A percentile compares a stretch with the other conserved stretches of the same genome.
phyloP scores from a whole-genome alignment of 1,139 yeast species.

The Geotrichum aggregatum region DNA sequence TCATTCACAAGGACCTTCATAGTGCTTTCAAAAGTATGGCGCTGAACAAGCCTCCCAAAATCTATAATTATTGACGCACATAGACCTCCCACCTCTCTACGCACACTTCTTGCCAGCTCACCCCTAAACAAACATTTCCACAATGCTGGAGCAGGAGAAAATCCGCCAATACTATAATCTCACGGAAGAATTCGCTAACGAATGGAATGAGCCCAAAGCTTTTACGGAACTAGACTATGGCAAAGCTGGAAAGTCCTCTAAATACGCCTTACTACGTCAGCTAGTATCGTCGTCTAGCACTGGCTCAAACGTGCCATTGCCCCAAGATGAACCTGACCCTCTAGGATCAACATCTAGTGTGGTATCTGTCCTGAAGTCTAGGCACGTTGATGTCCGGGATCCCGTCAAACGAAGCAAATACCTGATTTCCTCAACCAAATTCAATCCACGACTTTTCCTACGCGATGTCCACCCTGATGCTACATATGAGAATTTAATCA shows the following conservation, averaged over 20 bases:
- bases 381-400: conserved; percentile 34
- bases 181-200: conserved; percentile 31
- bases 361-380: conserved; percentile 31
- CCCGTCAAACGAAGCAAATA: conserved; percentile 43
- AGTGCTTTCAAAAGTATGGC: too few species aligned
- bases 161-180: conserved; percentile 30
- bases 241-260: conserved; percentile 18
- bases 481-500: conserved; percentile 56
- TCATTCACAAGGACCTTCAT: too few species aligned
- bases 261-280: conserved; percentile 31
- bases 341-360: conserved; percentile 38
- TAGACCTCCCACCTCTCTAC: not conserved
- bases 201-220: conserved; percentile 30
- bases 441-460: conserved; percentile 66
- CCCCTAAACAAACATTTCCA: not conserved
- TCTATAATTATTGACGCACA: too few species aligned
- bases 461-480: conserved; percentile 68
- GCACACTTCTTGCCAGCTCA: not conserved
- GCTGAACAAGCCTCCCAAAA: too few species aligned
- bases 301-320: conserved; percentile 25
- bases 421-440: conserved; percentile 66
- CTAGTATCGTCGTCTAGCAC: conserved; percentile 26
- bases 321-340: conserved; percentile 40
- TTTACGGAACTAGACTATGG: conserved; percentile 14
- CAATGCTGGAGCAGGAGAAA: conserved; percentile 18